Evolutionary conservation across 192 early-diverging fungal species (phyloP).

Genomic region (Neocallimastix lanati): DNA sequence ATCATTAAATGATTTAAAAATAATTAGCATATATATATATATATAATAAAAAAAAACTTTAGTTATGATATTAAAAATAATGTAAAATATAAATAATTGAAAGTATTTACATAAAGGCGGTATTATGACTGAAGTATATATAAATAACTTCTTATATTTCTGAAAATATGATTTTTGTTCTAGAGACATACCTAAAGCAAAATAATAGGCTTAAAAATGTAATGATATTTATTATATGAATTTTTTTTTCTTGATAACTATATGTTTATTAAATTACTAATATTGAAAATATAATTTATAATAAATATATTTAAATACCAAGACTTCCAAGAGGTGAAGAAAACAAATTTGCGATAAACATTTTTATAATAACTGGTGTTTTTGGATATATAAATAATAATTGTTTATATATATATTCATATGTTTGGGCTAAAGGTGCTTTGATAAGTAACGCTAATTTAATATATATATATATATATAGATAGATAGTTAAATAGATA

Average conservation of each 20-base stretch:
- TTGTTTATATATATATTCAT: neutral
- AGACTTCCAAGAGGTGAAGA: neutral
- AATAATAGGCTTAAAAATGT: neutral
- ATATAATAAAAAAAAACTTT: too few species aligned
- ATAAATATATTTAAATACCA: neutral
- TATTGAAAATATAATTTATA: too few species aligned
- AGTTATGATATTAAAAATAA: too few species aligned
- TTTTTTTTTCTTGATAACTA: too few species aligned
- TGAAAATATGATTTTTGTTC: neutral
- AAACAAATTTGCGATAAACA: neutral
- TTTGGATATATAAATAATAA: neutral
- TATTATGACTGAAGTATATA: neutral
- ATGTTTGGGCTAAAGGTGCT: neutral
- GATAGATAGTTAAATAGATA: too few species aligned
- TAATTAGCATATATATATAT: too few species aligned
- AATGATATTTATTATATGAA: too few species aligned
- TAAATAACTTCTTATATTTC: neutral
- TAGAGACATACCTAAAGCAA: neutral
- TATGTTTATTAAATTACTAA: too few species aligned
- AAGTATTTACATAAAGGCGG: neutral
- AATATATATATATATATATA: neutral
- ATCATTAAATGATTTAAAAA: too few species aligned
- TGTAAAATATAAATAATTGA: too few species aligned
- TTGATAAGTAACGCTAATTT: neutral
- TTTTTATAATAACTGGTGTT: neutral